These are phyloP conservation scores for Suillus weaverae DNA, from an alignment of 768 basidiomycete genomes.

Conservation along the genomic window DNA sequence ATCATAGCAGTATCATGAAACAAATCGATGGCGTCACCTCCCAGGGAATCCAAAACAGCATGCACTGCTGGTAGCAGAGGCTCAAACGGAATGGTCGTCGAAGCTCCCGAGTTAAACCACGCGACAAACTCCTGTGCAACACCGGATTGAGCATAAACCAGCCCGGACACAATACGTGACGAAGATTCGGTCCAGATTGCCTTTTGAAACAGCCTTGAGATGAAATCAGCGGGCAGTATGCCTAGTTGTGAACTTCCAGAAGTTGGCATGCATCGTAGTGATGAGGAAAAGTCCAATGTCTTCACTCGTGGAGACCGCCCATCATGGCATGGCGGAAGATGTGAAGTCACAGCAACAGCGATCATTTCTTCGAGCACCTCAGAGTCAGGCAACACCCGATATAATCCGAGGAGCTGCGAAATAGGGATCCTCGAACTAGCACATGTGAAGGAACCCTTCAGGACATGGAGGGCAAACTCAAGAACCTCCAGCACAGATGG, in stretches of 20 bases:
- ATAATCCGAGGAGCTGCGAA: slow-evolving; percentile 41
- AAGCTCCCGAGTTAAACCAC: slow-evolving; percentile 42
- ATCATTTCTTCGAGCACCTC: slow-evolving; percentile 48
- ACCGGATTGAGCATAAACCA: slow-evolving; percentile 39
- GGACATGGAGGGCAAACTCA: slow-evolving; percentile 34
- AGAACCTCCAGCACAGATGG: slow-evolving; percentile 36
- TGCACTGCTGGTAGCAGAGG: slow-evolving; percentile 41
- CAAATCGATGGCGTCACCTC: slow-evolving; percentile 20
- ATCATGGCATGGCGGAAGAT: slow-evolving; percentile 30
- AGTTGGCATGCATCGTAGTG: background rate
- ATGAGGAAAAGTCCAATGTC: slow-evolving; percentile 11
- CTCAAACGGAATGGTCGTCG: slow-evolving; percentile 19
- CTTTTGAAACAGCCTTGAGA: slow-evolving; percentile 40
- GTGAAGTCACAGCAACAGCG: slow-evolving; percentile 39
- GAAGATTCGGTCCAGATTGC: slow-evolving; percentile 46
- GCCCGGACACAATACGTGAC: slow-evolving; percentile 40
- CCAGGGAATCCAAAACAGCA: slow-evolving; percentile 46
- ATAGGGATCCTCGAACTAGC: slow-evolving; percentile 24
- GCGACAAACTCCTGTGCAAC: background rate
- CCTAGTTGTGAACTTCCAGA: slow-evolving; percentile 4
- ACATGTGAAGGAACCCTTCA: slow-evolving; percentile 17
- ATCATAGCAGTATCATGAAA: slow-evolving; percentile 17
- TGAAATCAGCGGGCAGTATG: slow-evolving; percentile 23
- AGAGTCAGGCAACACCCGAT: slow-evolving; percentile 34
- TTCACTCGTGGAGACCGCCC: slow-evolving; percentile 18